phyloP scores from a whole-genome alignment of 306 rosid species.

The Styphnolobium japonicum region DNA sequence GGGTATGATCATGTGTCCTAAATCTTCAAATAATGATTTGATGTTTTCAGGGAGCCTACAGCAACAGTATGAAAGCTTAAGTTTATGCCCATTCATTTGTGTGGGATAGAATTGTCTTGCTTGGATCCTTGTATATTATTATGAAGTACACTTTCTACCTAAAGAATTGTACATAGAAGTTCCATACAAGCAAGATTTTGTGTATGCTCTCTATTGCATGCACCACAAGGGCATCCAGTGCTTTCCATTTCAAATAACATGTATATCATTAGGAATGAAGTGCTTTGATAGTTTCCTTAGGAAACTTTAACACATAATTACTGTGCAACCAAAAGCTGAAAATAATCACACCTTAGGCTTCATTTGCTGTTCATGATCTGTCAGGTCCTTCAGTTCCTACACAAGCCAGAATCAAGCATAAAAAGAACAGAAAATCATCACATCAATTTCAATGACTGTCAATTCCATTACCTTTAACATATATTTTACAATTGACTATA shows the following conservation, averaged over 20 bases:
- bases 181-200: background rate
- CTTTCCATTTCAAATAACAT: constrained; percentile 19
- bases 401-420: constrained; percentile 30
- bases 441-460: constrained; percentile 14
- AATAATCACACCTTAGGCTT: constrained; percentile 80
- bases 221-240: background rate
- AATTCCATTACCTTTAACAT: background rate
- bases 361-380: constrained; percentile 81
- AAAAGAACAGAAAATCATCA: constrained; percentile 24
- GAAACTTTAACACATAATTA: background rate
- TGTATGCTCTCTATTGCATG: background rate
- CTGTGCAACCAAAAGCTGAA: constrained; percentile 5
- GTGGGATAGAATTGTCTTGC: background rate
- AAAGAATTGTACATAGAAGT: background rate
- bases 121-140: background rate
- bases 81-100: background rate
- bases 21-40: background rate
- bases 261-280: background rate
- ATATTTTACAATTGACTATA: background rate
- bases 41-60: background rate
- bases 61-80: background rate
- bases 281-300: constrained; percentile 6
- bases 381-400: constrained; percentile 87
- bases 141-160: background rate
- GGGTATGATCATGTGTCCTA: background rate